Evolutionary conservation across 805 yeast genomes (phyloP), one percentile per base, ranked within the genome.

Genomic region (Metschnikowia gelsemii): DNA sequence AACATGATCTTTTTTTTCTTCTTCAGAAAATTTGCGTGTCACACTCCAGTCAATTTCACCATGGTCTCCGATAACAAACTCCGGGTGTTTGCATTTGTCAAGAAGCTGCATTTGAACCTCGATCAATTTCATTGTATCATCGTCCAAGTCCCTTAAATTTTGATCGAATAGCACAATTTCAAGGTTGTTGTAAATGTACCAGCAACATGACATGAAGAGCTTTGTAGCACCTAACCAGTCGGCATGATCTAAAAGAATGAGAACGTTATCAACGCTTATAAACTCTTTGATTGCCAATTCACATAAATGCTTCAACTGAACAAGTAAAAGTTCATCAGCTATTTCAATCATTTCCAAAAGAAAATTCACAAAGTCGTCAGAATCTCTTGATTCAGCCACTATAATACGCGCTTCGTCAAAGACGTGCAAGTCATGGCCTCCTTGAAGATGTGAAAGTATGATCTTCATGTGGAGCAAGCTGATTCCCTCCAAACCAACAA

Each of bases 111-210:
- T 45, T 32, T 59, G 59, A 8, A 35, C 34, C 37, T 70, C 74
- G 12, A 69, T 38, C 36, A 51, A 53, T 5, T 36, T 27, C 20
- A 66, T 29, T 5, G 64, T 20, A 1, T 61, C 63, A 13, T 44
- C 43, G 5, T 65, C 62, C 13, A 68, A 46, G 12, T 58, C 65
- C 19, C 51, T 43, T 36, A 66, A 52, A 6, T 56, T 32, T 2
- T 57, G 45, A 40, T 80, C 82, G 39, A 79, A 74, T 24, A 88
- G 63, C 12, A 86, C 53, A 3, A 78, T 55, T 22, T 81, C 88
- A 41, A 85, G 62, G 56, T 87, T 87, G 48, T 76, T 72, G 49
- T 76, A 79, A 9, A 87, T 68, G 50, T 76, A 84, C 82, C 87
- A 81, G 19, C 82, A 64, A 55, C 95, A 78, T 40, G 78, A 75